phyloP scores from a whole-genome alignment of 495 filamentous ascomycete species.

The Lineolata rhizophorae region DNA sequence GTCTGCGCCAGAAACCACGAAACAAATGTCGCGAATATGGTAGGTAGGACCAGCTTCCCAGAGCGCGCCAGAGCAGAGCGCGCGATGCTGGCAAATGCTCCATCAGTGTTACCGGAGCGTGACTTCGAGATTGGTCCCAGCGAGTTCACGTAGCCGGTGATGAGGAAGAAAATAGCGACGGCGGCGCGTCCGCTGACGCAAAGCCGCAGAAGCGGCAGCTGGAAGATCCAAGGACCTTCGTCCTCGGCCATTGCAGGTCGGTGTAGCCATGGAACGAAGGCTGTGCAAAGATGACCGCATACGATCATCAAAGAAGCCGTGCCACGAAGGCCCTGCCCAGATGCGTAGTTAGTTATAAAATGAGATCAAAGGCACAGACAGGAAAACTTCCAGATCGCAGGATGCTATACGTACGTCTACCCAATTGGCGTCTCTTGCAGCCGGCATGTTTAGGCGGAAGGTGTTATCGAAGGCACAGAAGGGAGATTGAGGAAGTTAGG shows the following conservation, averaged over 20 bases:
- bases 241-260: constrained; percentile 7
- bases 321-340: constrained; percentile 11
- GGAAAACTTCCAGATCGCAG: too few relatives aligned
- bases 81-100: constrained; percentile 10
- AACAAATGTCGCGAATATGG: constrained; percentile 10
- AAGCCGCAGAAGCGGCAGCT: constrained; percentile 14
- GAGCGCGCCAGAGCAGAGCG: constrained; percentile 10
- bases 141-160: constrained; percentile 15
- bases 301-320: constrained; percentile 13
- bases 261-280: constrained; percentile 11
- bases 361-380: too few relatives aligned
- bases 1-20: constrained; percentile 13
- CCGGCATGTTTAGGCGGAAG: too few relatives aligned
- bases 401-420: too few relatives aligned
- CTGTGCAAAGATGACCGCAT: constrained; percentile 11
- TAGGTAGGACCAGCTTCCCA: constrained; percentile 11
- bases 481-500: too few relatives aligned
- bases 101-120: constrained; percentile 10
- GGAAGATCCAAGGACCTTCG: constrained; percentile 9
- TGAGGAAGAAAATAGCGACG: constrained; percentile 14
- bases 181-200: constrained; percentile 9
- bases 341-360: too few relatives aligned
- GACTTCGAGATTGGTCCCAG: constrained; percentile 12
- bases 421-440: too few relatives aligned
- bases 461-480: too few relatives aligned